Evolutionary conservation across 352 stramenopile species (phyloP), one percentile per base, ranked within the genome.

Genomic region (Phytophthora idaei): DNA sequence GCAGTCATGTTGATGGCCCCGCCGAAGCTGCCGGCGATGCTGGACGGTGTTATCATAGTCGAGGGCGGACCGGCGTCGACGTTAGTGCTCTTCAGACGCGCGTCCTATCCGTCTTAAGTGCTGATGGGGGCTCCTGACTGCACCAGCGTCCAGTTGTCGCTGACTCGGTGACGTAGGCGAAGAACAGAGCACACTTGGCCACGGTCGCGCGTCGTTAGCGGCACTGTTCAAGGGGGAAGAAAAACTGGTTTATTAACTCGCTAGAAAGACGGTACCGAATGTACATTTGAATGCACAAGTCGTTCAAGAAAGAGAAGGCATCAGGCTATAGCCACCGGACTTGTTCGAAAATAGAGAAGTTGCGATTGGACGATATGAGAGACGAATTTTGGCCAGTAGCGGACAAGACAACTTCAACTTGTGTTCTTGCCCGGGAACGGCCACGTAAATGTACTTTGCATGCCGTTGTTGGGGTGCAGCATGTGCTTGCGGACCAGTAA

Each of bases 11-110:
- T 75, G 61, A 78, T 78, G 50, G 71, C 67, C 7, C 71, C 71
- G 29, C 71, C 71, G 47, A 78, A 76, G 63, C 71, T 78, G 39
- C 71, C 71, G 21, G 71, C 59, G 61, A 78, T 81, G 56, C 71
- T 81, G 17, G 71, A 79, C 48, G 74, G 74, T n/a, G 71, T 81
- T 60, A 81, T 81, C 57, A 67, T 72, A 27, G 28, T 37, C 5
- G 44, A 48, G 39, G 17, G 52, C 36, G 53, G 61, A 56, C 45
- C 46, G 12, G 29, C 45, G 34, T 51, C n/a, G 14, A 21, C 12
- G 15, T 59, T 41, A 31, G 27, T 8, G 25, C 12, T 49, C 21
- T 37, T 21, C n/a, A 8, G 29, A 25, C 39, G 51, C 28, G 48
- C 25, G 31, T 32, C 41, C 9, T 54, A 51, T 48, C 34, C 47